Evolutionary conservation across 2,329 filamentous ascomycete genomes (phyloP).

Genomic region (Stylonectria norvegica): DNA sequence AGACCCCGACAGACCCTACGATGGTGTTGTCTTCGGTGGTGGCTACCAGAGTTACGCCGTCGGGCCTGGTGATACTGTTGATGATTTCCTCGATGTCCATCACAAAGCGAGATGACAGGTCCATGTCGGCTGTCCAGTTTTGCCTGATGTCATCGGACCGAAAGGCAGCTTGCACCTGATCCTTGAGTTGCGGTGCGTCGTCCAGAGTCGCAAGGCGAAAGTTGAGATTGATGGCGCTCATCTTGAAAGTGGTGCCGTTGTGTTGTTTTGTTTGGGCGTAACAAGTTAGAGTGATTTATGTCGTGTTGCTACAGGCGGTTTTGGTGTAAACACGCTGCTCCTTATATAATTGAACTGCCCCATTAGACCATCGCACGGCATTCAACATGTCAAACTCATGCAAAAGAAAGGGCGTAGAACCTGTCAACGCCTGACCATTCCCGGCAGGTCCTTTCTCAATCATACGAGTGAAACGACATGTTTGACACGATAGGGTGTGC

Average conservation of each 20-base stretch:
- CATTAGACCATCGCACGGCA: too few relatives aligned
- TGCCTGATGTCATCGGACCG: slow-evolving; percentile 36
- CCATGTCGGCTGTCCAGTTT: slow-evolving; percentile 31
- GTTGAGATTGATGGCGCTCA: slow-evolving; percentile 19
- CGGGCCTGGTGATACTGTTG: slow-evolving; percentile 41
- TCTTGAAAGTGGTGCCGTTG: slow-evolving; percentile 5
- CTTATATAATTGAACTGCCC: too few relatives aligned
- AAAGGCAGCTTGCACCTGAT: slow-evolving; percentile 39
- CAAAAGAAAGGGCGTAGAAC: too few relatives aligned
- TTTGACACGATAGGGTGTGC: too few relatives aligned
- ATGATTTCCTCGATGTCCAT: slow-evolving; percentile 64
- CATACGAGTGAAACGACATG: too few relatives aligned
- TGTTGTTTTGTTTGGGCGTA: too few relatives aligned
- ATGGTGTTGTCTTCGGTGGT: slow-evolving; percentile 15
- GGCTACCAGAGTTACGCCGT: slow-evolving; percentile 31
- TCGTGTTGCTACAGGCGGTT: too few relatives aligned
- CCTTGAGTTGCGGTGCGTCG: slow-evolving; percentile 35
- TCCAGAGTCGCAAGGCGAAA: slow-evolving; percentile 37
- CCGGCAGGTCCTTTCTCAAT: too few relatives aligned
- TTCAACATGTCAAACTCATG: too few relatives aligned
- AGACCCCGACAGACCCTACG: slow-evolving; percentile 29
- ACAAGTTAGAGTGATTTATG: too few relatives aligned
- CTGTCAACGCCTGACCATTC: too few relatives aligned
- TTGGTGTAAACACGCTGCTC: too few relatives aligned
- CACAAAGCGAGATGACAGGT: slow-evolving; percentile 67